Evolutionary conservation across 352 stramenopile species (phyloP), one percentile per base, ranked within the genome.

Genomic region (Globisporangium cederbergense): DNA sequence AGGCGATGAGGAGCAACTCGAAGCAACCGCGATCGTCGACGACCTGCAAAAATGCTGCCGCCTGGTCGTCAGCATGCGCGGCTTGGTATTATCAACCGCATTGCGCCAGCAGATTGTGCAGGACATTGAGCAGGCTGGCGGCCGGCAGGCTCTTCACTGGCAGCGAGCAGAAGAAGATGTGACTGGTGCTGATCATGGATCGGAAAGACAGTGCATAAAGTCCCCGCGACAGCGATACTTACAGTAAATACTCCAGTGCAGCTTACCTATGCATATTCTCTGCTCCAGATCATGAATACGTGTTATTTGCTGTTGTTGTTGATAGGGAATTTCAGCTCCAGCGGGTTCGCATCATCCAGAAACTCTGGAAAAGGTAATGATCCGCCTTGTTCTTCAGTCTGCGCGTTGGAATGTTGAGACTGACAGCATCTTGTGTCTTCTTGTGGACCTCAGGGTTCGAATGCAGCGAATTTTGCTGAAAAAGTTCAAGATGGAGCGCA

Each of bases 41-140:
- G 76, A 86, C 70, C 66, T 88, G 52, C 75, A 79, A 56, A 70
- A 70, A 63, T 88, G 79, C 59, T 75, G 79, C 13, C 78, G 78
- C 5, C 56, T 88, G 53, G 81, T 89, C 13, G 65, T 67, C 20
- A 64, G 62, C 11, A 88, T 90, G 71, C 78, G 81, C 16, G 66
- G 71, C 0, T 52, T 86, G 9, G 73, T 89, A 9, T 55, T 81
- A 57, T 65, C 68, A 11, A 72, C 75, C 45, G 75, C 81, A 11
- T 18, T 82, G 16, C 75, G 80, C 16, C 68, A 80, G 30, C 60
- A 79, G 43, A 60, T 83, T 6, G 42, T 78, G 1, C 36, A 60
- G 4, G 72, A 86, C 18, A 53, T 83, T 10, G 68, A 75, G 20
- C 10, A 50, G 14, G 42, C 52, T 10, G 58, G 10, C 36, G 36